Conservation (phyloP, 140 eudicot genomes). For the Ambrosia hybrid region DNA sequence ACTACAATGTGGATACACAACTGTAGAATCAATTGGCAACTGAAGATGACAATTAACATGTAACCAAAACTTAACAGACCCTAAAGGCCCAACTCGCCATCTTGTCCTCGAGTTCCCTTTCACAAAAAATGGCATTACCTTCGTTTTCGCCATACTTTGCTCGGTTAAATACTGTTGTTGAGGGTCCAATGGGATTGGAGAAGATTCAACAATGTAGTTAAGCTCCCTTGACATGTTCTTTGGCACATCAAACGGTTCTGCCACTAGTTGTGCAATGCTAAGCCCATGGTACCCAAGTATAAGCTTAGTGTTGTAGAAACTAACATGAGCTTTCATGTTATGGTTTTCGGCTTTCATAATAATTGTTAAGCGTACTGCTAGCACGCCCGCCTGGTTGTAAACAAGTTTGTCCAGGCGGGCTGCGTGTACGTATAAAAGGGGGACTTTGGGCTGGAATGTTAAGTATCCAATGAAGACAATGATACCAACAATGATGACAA, state of each 20-base stretch:
- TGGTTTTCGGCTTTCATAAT: conserved; percentile 50
- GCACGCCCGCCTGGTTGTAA: conserved; percentile 43
- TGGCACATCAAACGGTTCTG: conserved; percentile 49
- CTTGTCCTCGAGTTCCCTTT: conserved; percentile 59
- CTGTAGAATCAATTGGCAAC: conserved; percentile 33
- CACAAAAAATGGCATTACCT: conserved; percentile 35
- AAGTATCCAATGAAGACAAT: conserved; percentile 57
- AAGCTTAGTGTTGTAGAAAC: conserved; percentile 41
- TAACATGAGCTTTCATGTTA: conserved; percentile 55
- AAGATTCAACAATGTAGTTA: conserved; percentile 43
- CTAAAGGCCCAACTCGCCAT: conserved; percentile 66
- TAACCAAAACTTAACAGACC: conserved; percentile 69
- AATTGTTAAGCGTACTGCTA: conserved; percentile 42
- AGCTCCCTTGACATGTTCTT: conserved; percentile 40
- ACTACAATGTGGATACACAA: conserved; percentile 43
- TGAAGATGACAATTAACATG: conserved; percentile 45
- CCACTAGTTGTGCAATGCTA: conserved; percentile 45
- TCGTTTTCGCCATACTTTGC: conserved; percentile 16
- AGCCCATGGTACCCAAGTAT: conserved; percentile 44
- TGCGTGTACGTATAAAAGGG: conserved; percentile 42
- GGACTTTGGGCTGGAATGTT: conserved; percentile 54
- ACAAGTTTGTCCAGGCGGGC: conserved; percentile 50
- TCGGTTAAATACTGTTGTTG: conserved; percentile 30
- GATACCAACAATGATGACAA: conserved; percentile 53
- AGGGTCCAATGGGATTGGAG: conserved; percentile 46